Conservation (phyloP, 371 early-diverging fungal species). For the Mucor saturninus region DNA sequence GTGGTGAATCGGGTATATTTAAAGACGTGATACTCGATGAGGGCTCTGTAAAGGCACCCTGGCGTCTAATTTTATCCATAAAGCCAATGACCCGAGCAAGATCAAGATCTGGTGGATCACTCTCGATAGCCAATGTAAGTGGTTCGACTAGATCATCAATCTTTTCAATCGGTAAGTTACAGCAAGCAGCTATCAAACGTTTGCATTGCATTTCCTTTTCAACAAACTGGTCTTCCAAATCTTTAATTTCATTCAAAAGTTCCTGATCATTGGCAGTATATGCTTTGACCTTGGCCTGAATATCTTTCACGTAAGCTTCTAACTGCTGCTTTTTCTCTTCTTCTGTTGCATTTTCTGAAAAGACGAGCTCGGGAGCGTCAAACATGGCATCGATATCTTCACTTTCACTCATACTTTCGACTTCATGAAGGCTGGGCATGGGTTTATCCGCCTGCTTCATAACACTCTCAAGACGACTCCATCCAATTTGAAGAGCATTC, state of each 20-base stretch:
- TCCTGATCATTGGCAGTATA: constrained; percentile 51
- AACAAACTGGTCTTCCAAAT: constrained; percentile 37
- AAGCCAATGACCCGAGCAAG: constrained; percentile 62
- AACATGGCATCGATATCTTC: constrained; percentile 34
- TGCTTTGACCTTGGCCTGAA: constrained; percentile 48
- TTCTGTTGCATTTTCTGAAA: constrained; percentile 17
- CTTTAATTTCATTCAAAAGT: constrained; percentile 45
- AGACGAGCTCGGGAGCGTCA: constrained; percentile 9
- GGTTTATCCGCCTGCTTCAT: constrained; percentile 22
- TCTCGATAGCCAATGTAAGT: constrained; percentile 73
- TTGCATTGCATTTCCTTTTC: constrained; percentile 72
- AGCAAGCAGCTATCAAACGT: constrained; percentile 79
- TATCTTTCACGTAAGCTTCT: constrained; percentile 9
- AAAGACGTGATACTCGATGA: background rate
- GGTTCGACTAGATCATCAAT: constrained; percentile 73
- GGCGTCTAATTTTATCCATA: constrained; percentile 49
- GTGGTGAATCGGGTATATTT: background rate
- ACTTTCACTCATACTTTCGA: constrained; percentile 28
- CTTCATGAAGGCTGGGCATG: constrained; percentile 10
- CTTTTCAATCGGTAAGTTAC: constrained; percentile 66
- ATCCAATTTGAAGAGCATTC: constrained; percentile 42
- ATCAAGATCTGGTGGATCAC: constrained; percentile 70
- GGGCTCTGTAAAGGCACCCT: constrained; percentile 15
- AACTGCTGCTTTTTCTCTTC: constrained; percentile 28
- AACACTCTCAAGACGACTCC: constrained; percentile 22